phyloP scores from a whole-genome alignment of 495 filamentous ascomycete genomes.

The Gamarada debralockiae region DNA sequence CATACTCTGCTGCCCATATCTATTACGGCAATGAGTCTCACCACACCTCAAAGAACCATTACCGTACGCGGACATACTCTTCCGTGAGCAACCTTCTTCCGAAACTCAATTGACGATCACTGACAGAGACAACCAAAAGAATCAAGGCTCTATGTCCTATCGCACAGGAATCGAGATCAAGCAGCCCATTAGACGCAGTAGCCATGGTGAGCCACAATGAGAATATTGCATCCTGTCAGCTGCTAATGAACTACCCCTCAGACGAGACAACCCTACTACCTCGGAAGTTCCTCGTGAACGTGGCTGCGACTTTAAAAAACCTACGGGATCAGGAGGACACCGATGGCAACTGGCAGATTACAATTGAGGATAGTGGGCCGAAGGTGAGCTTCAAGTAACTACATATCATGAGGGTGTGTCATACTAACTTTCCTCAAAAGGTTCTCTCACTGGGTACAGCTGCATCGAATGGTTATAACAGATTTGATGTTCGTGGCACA shows the following conservation, averaged over 20 bases:
- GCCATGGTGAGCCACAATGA: constrained; percentile 20
- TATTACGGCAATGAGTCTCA: constrained; percentile 41
- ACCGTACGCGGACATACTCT: constrained; percentile 40
- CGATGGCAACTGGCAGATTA: constrained; percentile 90
- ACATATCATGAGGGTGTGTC: background rate
- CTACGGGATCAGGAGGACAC: constrained; percentile 82
- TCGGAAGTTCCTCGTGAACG: constrained; percentile 47
- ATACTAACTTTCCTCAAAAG: constrained; percentile 32
- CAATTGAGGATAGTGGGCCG: constrained; percentile 89
- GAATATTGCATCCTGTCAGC: background rate
- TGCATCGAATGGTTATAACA: constrained; percentile 79
- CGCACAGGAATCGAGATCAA: constrained; percentile 7
- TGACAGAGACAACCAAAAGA: constrained; percentile 13
- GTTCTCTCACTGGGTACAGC: constrained; percentile 78
- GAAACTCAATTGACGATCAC: background rate
- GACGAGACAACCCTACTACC: constrained; percentile 15
- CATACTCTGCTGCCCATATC: constrained; percentile 37
- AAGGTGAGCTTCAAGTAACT: constrained; percentile 57
- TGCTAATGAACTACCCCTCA: constrained; percentile 1
- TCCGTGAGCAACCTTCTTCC: constrained; percentile 27
- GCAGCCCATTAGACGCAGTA: constrained; percentile 20
- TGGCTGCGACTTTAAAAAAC: constrained; percentile 67
- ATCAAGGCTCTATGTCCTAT: constrained; percentile 15
- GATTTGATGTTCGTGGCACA: constrained; percentile 86
- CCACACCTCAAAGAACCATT: constrained; percentile 26